phyloP scores from a whole-genome alignment of 371 early-diverging fungal species.

The Dinochytrium kinnereticum region DNA sequence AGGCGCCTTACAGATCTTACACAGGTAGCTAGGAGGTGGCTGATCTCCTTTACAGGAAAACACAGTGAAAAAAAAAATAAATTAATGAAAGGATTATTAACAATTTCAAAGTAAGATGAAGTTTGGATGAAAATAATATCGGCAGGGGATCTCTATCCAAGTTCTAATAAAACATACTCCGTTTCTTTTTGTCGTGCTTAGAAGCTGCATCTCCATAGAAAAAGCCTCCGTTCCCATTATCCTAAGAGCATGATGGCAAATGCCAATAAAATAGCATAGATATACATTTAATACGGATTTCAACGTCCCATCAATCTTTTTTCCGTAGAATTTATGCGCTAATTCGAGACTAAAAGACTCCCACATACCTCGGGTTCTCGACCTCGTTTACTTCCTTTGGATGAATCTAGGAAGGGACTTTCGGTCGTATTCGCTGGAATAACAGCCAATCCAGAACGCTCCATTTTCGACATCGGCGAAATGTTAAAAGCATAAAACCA shows the following conservation, averaged over 20 bases:
- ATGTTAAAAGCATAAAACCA: conserved; percentile 95
- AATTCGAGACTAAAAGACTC: background rate
- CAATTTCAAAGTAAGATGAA: too few species aligned
- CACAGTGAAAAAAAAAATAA: too few species aligned
- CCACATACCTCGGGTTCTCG: background rate
- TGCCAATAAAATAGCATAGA: too few species aligned
- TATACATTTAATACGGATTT: background rate
- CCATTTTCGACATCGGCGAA: conserved; percentile 65
- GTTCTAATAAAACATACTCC: too few species aligned
- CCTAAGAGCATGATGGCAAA: too few species aligned
- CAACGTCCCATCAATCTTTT: background rate
- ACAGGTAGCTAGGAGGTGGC: conserved; percentile 58
- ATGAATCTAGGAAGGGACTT: conserved; percentile 49
- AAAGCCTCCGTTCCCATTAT: conserved; percentile 23
- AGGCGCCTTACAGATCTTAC: conserved; percentile 58
- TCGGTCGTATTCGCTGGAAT: conserved; percentile 65
- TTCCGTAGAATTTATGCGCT: conserved; percentile 29
- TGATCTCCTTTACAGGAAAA: too few species aligned
- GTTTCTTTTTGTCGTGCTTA: background rate
- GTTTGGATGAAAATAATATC: too few species aligned
- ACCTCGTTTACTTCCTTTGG: too few species aligned
- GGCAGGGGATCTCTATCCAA: too few species aligned
- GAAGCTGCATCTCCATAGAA: background rate
- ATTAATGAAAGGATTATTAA: too few species aligned
- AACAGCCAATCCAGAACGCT: conserved; percentile 42